Evolutionary conservation across 768 basidiomycete species (phyloP), one percentile per base, ranked within the genome.

Genomic region (Neoboletus subvelutipes): DNA sequence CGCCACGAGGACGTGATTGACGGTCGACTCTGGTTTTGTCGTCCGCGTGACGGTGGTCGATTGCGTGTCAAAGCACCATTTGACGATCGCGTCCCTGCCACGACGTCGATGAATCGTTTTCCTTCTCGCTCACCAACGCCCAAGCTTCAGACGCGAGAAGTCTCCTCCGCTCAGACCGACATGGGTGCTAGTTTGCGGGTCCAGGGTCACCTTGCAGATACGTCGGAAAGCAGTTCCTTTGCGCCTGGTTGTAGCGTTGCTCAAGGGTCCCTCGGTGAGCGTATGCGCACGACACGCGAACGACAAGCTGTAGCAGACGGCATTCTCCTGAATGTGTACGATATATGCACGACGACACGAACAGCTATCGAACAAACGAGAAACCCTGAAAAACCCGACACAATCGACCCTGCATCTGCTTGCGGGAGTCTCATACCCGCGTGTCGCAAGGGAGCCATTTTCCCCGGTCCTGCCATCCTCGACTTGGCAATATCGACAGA

Each of bases 301-400:
- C 40, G 4, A 18, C 42, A 7, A 18, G 17, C 34, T 20, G n/a
- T 26, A 20, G 41, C 39, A 26, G 37, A 46, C 15, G 12, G 11
- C 13, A 5, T 56, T 24, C 29, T 29, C 15, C 15, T 12, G 34
- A 13, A 37, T 15, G 34, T 4, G 9, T 37, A 45, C 46, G 53
- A 50, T 67, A 33, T 59, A 60, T 67, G 60, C 60, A 42, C 31
- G 15, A 50, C 20, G 13, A 52, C 26, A 4, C 50, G 1, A 55
- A 8, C 31, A 1, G 1, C 7, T 2, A 20, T 36, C 53, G 18
- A 50, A 47, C 36, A 33, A 15, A 29, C 34, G 11, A 13, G n/a
- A 3, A 9, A 42, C 10, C 17, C 1, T 15, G 22, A 11, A 40
- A 42, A 33, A n/a, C 2, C 8, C 1, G 48, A 49, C 13, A 28